Evolutionary conservation across 768 basidiomycete species (phyloP), one percentile per base, ranked within the genome.

Genomic region (Leccinum subgranulosum): DNA sequence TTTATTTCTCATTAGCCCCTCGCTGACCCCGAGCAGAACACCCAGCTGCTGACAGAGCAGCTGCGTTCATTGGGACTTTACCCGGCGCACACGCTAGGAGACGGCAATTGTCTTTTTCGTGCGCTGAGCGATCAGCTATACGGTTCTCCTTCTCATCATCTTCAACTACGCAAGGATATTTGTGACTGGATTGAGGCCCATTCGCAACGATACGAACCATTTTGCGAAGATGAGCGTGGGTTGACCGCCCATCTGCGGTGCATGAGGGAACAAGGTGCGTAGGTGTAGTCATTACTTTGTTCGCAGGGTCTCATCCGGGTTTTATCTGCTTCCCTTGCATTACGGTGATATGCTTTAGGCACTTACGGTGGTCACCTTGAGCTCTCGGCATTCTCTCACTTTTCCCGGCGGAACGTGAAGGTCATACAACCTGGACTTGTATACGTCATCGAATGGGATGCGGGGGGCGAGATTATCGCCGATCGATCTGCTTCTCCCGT

Each of bases 311-410:
- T 33, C 53, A 39, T 54, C 7, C 27, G 21, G 25, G 7, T 51
- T 75, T 36, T 55, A 57, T 47, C 43, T 48, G 45, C 51, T 45
- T 50, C 56, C 36, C 57, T 49, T 29, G 46, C 53, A 49, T 51
- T 41, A 36, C 62, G 61, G 52, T 67, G 52, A 57, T 64, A 39
- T 31, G 36, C 36, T 57, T 54, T 63, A 88, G 90, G 84, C 28
- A 95, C 94, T 2, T 96, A 95, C 59, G 94, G 94, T 43, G 93
- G 93, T 1, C 92, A 97, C 72, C 83, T 97, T 66, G 94, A 97
- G 71, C 79, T 97, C n/a, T 90, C 88, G 17, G 92, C 92, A 1
- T 96, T 94, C 70, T 87, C 94, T 4, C 90, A 94, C 64, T 82
- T 92, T 76, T 81, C 80, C 50, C 76, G 77, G 54, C 79, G 87